A percentile compares a stretch with the other conserved stretches of the same genome.
These are phyloP conservation scores for Metschnikowia amazonensis DNA, from an alignment of 805 yeast genomes.

Conservation along the genomic window DNA sequence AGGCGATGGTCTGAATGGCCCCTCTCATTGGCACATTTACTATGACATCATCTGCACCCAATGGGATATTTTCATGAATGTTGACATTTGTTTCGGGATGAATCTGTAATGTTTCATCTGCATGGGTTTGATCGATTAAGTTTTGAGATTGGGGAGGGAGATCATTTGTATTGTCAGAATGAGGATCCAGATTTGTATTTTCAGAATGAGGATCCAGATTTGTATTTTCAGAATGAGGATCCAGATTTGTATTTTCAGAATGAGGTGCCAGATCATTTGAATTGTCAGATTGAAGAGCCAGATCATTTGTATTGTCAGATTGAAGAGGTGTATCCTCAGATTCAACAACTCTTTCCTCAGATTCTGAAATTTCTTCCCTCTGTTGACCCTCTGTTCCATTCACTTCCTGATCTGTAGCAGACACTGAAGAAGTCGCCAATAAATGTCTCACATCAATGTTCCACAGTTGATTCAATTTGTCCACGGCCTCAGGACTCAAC, in stretches of 20 bases:
- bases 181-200: no score
- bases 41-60: not conserved
- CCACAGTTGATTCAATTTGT: conserved; percentile 2
- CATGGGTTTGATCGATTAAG: not conserved
- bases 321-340: no score
- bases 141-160: no score
- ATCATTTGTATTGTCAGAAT: no score
- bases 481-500: conserved; percentile 9
- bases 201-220: no score
- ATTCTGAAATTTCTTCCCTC: not conserved
- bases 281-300: not conserved
- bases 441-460: not conserved
- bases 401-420: not conserved
- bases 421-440: not conserved
- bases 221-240: not conserved
- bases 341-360: not conserved
- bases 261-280: no score
- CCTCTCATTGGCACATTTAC: not conserved
- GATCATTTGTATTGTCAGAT: not conserved
- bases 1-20: not conserved
- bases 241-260: not conserved
- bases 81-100: not conserved
- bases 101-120: not conserved
- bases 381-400: not conserved
- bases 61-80: no score